These are phyloP conservation scores for Aquilaria sinensis DNA, from an alignment of 345 rosid genomes.

Conservation along the genomic window DNA sequence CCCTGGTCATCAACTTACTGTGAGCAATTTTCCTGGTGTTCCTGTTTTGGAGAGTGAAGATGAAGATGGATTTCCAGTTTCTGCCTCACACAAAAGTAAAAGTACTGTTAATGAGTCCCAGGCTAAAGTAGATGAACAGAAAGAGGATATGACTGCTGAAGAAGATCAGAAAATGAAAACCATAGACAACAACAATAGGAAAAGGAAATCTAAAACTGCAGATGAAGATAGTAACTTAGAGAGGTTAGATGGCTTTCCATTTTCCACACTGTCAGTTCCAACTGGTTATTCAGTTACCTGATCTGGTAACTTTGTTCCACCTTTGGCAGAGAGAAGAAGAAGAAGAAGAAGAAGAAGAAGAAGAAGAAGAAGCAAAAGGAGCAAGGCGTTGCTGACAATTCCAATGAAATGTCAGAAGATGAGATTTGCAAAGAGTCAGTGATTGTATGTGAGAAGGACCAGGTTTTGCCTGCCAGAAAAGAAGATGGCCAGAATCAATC, in stretches of 20 bases:
- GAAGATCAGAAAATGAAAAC: constrained; percentile 26
- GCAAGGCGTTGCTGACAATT: constrained; percentile 26
- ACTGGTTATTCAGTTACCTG: constrained; percentile 3
- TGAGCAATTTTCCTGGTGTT: constrained; percentile 20
- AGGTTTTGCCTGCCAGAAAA: constrained; percentile 22
- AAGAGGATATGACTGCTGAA: constrained; percentile 14
- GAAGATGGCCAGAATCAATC: constrained; percentile 13
- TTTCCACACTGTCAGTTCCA: constrained; percentile 1
- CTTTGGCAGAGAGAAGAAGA: constrained; percentile 20
- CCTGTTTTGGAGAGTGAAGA: constrained; percentile 74
- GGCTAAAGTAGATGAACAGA: constrained; percentile 21
- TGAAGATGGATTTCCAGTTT: constrained; percentile 90
- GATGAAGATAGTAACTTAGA: constrained; percentile 51
- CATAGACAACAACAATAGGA: constrained; percentile 31
- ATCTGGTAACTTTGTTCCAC: constrained; percentile 14
- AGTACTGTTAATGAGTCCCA: constrained; percentile 15
- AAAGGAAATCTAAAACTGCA: constrained; percentile 53
- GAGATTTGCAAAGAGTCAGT: constrained; percentile 29
- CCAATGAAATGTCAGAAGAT: constrained; percentile 11
- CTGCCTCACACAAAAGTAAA: constrained; percentile 25
- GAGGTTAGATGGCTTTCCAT: constrained; percentile 33
- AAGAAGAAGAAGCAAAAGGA: constrained; percentile 63
- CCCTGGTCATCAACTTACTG: constrained; percentile 33
- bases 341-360: constrained; percentile 31
- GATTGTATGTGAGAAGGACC: constrained; percentile 22